Evolutionary conservation across 495 filamentous ascomycete genomes (phyloP), one percentile per base, ranked within the genome.

Genomic region (Penicillium turbatum): DNA sequence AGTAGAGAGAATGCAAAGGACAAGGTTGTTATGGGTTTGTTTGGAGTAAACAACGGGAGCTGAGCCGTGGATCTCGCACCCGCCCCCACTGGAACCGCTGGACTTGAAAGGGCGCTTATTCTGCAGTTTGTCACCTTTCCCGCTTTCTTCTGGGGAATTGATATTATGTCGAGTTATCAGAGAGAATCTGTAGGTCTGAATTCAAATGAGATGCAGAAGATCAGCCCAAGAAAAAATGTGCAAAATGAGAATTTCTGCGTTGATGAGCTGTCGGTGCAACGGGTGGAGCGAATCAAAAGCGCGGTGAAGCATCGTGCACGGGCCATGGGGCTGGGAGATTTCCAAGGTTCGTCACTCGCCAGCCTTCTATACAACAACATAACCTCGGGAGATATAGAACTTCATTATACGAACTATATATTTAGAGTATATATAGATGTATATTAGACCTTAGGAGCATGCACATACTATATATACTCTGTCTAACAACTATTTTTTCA

Each of bases 221-320:
- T 46, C 43, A 16, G 43, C 39, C 17, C 1, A 40, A 31, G 9
- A 50, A 60, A 46, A 39, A 32, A 55, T 57, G 46, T 56, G 55
- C 36, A 50, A 59, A 56, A 39, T 60, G 45, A 48, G 41, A 40
- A 29, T 52, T 19, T 9, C n/a, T 37, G 36, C 26, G 16, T 40
- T 26, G 40, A 37, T 57, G 58, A 61, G 47, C 41, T 57, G 49
- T 60, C 35, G 35, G 52, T 34, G 26, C 45, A 38, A 43, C 49
- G 26, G 54, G 59, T 66, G 63, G 63, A 61, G 56, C 62, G 61
- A 64, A 61, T 65, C 63, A 61, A 71, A 71, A 46, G 67, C 68
- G 65, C 69, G 71, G 71, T 73, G 71, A 71, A 59, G 65, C 51
- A 58, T 47, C 51, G 68, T 62, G 65, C 70, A 70, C 70, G 64